These are phyloP conservation scores for Viridothelium virens DNA, from an alignment of 495 filamentous ascomycete species.

Conservation along the genomic window DNA sequence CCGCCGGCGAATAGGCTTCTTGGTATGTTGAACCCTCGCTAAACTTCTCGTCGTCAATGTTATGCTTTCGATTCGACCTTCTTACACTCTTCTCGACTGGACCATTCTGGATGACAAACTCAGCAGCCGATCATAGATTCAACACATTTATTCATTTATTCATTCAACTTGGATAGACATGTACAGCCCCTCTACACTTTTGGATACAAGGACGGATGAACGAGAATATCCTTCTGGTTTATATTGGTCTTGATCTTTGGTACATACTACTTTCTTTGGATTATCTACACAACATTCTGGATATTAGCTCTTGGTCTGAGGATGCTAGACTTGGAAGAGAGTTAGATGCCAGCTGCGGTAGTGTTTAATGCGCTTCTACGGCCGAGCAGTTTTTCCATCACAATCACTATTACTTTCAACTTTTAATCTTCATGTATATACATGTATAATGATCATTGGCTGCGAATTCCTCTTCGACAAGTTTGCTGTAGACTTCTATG, in stretches of 20 bases:
- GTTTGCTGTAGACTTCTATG: too few species aligned
- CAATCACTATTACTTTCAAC: too few species aligned
- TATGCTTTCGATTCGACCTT: not conserved
- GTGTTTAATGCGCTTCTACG: not conserved
- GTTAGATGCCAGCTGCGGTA: not conserved
- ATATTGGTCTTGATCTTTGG: not conserved
- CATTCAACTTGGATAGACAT: not conserved
- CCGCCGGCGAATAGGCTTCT: slow-evolving; percentile 15
- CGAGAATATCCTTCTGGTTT: not conserved
- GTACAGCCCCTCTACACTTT: not conserved
- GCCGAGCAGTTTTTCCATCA: not conserved
- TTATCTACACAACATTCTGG: not conserved
- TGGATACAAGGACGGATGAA: not conserved
- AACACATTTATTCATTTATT: not conserved
- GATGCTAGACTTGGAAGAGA: not conserved
- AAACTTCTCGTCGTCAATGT: not conserved
- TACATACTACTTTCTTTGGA: not conserved
- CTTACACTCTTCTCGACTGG: too few species aligned
- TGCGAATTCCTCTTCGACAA: not conserved
- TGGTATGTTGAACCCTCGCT: not conserved
- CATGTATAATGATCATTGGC: not conserved
- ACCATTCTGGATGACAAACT: not conserved
- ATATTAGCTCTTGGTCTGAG: not conserved
- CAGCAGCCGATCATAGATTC: not conserved
- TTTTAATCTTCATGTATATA: not conserved